Percentiles rank a stretch among this genome's conserved stretches.
These are phyloP conservation scores for Rhizopogon vesiculosus DNA, from an alignment of 768 basidiomycete species.

Conservation along the genomic window DNA sequence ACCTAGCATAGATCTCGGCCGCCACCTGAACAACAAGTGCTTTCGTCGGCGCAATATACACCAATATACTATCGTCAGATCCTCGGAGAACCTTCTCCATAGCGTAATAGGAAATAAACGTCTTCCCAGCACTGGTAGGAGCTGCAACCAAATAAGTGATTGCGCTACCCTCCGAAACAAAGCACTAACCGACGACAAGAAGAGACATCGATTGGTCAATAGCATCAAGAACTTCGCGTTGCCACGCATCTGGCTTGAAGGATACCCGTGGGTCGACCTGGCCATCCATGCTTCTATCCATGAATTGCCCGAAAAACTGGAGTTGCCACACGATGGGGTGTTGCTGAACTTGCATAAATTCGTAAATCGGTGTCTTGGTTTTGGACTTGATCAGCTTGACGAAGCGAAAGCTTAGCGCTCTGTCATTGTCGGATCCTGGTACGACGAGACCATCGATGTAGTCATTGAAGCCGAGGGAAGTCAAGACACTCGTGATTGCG, in stretches of 20 bases:
- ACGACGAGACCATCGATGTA: slow-evolving; percentile 25
- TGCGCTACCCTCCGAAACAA: background rate
- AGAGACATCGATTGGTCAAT: slow-evolving; percentile 56
- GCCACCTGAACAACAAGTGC: slow-evolving; percentile 69
- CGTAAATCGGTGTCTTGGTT: slow-evolving; percentile 32
- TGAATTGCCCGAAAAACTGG: slow-evolving; percentile 62
- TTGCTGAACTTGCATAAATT: slow-evolving; percentile 54
- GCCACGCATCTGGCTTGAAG: slow-evolving; percentile 72
- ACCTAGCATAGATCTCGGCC: slow-evolving; percentile 70
- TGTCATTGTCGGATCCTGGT: slow-evolving; percentile 16
- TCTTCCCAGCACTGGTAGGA: slow-evolving; percentile 71
- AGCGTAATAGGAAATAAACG: slow-evolving; percentile 73
- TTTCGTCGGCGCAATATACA: slow-evolving; percentile 75
- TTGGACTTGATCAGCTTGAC: slow-evolving; percentile 49
- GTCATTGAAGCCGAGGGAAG: slow-evolving; percentile 42
- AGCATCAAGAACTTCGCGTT: slow-evolving; percentile 57
- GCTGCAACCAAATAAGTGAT: slow-evolving; percentile 30
- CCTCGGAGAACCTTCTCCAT: slow-evolving; percentile 64
- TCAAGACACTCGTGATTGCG: slow-evolving; percentile 36
- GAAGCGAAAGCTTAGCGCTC: slow-evolving; percentile 44
- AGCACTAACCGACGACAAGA: slow-evolving; percentile 56
- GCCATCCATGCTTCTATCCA: slow-evolving; percentile 71
- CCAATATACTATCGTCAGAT: slow-evolving; percentile 62
- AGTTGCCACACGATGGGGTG: slow-evolving; percentile 63
- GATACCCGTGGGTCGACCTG: slow-evolving; percentile 50